phyloP scores from a whole-genome alignment of 2,329 filamentous ascomycete genomes.

The Cadophora sp. region DNA sequence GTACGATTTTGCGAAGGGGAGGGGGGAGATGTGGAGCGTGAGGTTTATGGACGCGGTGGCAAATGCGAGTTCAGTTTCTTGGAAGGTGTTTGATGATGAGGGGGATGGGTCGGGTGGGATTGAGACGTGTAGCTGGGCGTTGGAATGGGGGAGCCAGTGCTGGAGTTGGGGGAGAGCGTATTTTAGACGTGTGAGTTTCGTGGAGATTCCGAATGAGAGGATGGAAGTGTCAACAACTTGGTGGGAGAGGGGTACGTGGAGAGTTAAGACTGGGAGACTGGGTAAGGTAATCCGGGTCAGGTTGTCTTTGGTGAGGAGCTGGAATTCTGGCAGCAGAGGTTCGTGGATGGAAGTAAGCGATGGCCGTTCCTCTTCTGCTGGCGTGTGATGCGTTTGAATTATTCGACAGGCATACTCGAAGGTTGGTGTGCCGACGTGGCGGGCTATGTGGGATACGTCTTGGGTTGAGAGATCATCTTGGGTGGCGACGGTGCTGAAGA shows the following conservation, averaged over 20 bases:
- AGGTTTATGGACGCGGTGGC: constrained; percentile 30
- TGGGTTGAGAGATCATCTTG: background rate
- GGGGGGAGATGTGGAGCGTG: constrained; percentile 26
- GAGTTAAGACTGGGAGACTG: constrained; percentile 22
- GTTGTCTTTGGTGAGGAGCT: constrained; percentile 8
- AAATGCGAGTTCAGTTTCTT: constrained; percentile 27
- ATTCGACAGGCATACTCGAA: constrained; percentile 34
- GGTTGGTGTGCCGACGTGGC: constrained; percentile 23
- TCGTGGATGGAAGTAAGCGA: constrained; percentile 31
- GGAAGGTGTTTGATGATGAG: constrained; percentile 23
- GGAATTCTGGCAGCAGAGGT: constrained; percentile 16
- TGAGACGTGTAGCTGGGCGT: constrained; percentile 31
- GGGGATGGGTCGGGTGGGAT: constrained; percentile 24
- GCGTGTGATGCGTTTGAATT: constrained; percentile 28
- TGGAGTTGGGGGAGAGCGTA: constrained; percentile 34
- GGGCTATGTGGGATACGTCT: constrained; percentile 31
- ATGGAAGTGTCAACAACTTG: constrained; percentile 35
- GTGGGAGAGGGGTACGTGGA: constrained; percentile 30
- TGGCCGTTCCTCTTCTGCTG: constrained; percentile 18
- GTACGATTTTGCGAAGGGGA: constrained; percentile 33
- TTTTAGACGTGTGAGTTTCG: constrained; percentile 33
- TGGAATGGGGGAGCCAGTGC: constrained; percentile 39
- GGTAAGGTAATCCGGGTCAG: background rate
- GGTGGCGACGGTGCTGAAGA: background rate
- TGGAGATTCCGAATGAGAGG: constrained; percentile 40